phyloP scores from a whole-genome alignment of 306 rosid species.

The Morella rubra region DNA sequence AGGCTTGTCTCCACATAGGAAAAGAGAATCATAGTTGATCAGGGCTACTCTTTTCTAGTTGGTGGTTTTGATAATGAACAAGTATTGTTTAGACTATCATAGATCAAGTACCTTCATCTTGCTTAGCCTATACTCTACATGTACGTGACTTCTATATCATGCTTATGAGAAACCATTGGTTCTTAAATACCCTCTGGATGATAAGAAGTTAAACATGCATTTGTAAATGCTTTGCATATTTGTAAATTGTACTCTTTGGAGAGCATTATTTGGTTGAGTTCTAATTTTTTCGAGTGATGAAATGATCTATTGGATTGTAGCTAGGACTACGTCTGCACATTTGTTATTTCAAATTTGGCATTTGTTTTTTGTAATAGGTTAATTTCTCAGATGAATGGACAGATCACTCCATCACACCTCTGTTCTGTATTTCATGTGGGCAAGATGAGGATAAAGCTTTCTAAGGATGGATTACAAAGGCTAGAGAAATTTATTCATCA shows the following conservation, averaged over 20 bases:
- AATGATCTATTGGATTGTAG: not conserved
- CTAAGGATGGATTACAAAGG: slow-evolving; percentile 95
- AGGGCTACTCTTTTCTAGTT: not conserved
- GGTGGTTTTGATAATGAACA: not conserved
- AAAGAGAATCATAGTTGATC: not conserved
- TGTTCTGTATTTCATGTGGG: slow-evolving; percentile 84
- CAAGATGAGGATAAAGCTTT: slow-evolving; percentile 89
- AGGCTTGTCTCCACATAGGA: not conserved
- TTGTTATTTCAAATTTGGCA: slow-evolving; percentile 18
- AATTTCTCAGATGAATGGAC: slow-evolving; percentile 87
- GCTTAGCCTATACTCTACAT: not conserved
- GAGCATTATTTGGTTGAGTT: not conserved
- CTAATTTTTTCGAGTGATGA: not conserved
- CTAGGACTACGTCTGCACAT: not conserved
- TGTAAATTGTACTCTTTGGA: not conserved
- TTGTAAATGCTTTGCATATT: not conserved
- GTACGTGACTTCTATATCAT: not conserved
- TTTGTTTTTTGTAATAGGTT: slow-evolving; percentile 55
- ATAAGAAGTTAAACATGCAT: not conserved
- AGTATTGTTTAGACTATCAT: too few species aligned
- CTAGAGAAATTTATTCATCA: slow-evolving; percentile 88
- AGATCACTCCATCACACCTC: slow-evolving; percentile 81
- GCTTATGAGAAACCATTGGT: not conserved
- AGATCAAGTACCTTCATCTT: too few species aligned
- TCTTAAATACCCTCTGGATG: not conserved